Conservation (phyloP, 345 rosid genomes). For the Crucihimalaya himalaica region DNA sequence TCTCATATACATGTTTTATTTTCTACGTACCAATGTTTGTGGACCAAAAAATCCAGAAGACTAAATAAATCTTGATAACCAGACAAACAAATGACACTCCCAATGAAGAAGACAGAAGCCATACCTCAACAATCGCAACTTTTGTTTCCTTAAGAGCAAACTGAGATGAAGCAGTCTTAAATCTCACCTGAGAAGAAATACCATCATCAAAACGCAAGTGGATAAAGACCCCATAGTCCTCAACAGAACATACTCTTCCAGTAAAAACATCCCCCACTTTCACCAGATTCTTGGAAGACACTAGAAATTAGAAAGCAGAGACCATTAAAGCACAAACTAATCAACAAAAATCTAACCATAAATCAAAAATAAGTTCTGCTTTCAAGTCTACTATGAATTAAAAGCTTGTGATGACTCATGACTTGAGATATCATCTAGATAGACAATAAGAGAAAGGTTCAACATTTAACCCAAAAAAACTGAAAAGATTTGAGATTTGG, state of each 20-base stretch:
- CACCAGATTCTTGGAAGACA: too few relatives aligned
- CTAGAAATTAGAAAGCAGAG: too few relatives aligned
- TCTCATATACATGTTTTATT: not conserved
- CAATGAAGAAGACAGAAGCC: conserved; percentile 18
- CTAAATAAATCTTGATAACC: not conserved
- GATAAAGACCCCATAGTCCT: conserved; percentile 90
- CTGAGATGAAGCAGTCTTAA: conserved; percentile 92
- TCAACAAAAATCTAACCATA: too few relatives aligned
- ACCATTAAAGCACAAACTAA: too few relatives aligned
- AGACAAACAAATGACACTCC: conserved; percentile 1
- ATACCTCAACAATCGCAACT: conserved; percentile 87
- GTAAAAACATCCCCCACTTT: conserved; percentile 68
- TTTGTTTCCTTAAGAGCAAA: conserved; percentile 68
- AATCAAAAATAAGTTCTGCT: too few relatives aligned
- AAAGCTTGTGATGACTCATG: too few relatives aligned
- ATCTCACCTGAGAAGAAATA: conserved; percentile 67
- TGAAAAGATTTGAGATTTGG: too few relatives aligned
- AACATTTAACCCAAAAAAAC: too few relatives aligned
- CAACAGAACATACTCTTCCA: conserved; percentile 75
- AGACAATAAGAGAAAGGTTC: too few relatives aligned
- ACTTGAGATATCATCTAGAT: too few relatives aligned
- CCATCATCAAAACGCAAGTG: conserved; percentile 87
- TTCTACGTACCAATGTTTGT: not conserved
- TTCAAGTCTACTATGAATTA: too few relatives aligned
- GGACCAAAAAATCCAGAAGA: conserved; percentile 12